Evolutionary conservation across 169 alveolate species (phyloP), one percentile per base, ranked within the genome.

Genomic region (Eimeria necatrix): DNA sequence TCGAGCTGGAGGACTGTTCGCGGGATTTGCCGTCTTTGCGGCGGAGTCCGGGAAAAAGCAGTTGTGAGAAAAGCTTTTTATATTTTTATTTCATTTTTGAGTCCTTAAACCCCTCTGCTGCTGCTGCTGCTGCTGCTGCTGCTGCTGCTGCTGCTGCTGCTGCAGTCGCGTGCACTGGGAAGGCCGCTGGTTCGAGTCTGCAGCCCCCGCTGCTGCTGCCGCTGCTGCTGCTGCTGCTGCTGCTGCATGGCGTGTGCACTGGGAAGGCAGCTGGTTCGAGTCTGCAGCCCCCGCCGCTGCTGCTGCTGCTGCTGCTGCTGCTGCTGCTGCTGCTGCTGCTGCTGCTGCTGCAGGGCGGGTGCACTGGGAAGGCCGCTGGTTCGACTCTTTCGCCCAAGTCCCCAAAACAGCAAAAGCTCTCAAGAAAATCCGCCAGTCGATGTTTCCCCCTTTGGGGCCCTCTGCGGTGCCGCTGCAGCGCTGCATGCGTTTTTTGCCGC

Each of bases 401-500:
- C 94, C 88, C 6, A 56, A 87, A 9, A 46, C 93, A 52, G 56
- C 59, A 64, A 26, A 22, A 14, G 68, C 74, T 4, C 70, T 61
- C 10, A 32, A 41, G 53, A 90, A 90, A 48, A n/a, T 90, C 46
- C 48, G 68, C 24, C 64, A 59, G n/a, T 49, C 94, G 6, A 74
- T 74, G 80, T 90, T 90, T 53, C 94, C 94, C 22, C 94, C 61
- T 3, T 10, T 12, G 22, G 60, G 26, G 85, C 12, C 85, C 59
- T 32, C 94, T 68, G 76, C 96, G 96, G 61, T 32, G 85, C 93
- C 93, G 12, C 84, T 87, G 9, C 93, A 87, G 10, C 93, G 70
- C 71, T 98, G 99, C 80, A 96, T 98, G 91, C 97, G 99, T 83
- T 97, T 98, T 60, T 93, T 98, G 46, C 99, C 99, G 18, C 99